Base-by-base conservation (phyloP, 2,329 filamentous ascomycete species). In the Ophiostoma himal-ulmi region DNA sequence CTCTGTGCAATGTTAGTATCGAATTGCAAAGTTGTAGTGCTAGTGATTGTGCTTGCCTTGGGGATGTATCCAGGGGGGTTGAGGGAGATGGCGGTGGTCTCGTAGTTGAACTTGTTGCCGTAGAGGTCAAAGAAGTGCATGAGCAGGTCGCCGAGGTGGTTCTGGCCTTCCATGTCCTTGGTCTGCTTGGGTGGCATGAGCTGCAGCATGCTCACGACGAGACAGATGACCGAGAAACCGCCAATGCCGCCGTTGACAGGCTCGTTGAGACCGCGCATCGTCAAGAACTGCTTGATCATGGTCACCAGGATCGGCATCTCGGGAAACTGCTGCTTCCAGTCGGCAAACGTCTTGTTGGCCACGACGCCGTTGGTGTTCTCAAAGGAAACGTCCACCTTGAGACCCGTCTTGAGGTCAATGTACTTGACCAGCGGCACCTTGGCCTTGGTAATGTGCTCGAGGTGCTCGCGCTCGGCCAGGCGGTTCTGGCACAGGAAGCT, bases 341-440 rank as follows among this genome's bases (percentile, higher is more conserved):
- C 78, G 69, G 88, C 80, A 77, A 97, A 97, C 0, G 93, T 97
- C 22, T 88, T 81, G 76, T 95, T 90, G 2, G 95, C 94, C 22
- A 85, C 80, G 11, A 97, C 81, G 13, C 95, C 95, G 60, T 91
- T 92, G 48, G 89, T 80, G 77, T 97, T 98, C 80, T 99, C 94
- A 77, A 99, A 97, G 0, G 94, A 98, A 14, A 99, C 86, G 77
- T 99, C 95, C 14, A 98, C 91, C 75, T 91, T 92, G 69, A 99
- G 82, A 14, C 89, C 89, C 1, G 94, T 97, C 69, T 85, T 76
- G 70, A 82, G 84, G 77, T 99, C 95, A 64, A 92, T 85, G 76
- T 92, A 98, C 79, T 99, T 99, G 80, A 98, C 87, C 69, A 99
- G 87, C 0, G 95, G 95, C 2, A 99, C 94, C 75, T 91, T 93